Percentiles rank a stretch among this genome's conserved stretches.
phyloP scores from a whole-genome alignment of 805 yeast species.

The Saccharomycopsis sp. region DNA sequence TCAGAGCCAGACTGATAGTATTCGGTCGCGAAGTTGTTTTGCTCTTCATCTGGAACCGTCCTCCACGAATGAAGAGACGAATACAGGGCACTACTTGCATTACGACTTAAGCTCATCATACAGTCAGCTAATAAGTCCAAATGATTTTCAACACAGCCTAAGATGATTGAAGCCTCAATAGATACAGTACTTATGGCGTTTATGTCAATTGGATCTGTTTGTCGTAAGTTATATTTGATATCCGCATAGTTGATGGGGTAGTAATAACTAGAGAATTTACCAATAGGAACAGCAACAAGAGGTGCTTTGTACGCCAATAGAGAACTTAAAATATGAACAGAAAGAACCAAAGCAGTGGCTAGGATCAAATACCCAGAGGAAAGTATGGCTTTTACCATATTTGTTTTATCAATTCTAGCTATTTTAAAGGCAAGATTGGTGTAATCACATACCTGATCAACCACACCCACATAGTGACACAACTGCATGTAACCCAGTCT shows the following conservation, averaged over 20 bases:
- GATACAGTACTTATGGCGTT: neutral
- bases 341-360: neutral
- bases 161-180: neutral
- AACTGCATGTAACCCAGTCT: neutral
- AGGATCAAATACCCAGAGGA: neutral
- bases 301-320: neutral
- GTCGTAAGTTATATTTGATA: neutral
- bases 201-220: neutral
- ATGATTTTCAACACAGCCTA: neutral
- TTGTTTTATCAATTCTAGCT: neutral
- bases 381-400: neutral
- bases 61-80: neutral
- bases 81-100: neutral
- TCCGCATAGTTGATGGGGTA: neutral
- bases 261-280: neutral
- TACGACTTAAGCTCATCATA: neutral
- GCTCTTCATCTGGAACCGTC: neutral
- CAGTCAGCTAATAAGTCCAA: neutral
- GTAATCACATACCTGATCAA: neutral
- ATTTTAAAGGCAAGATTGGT: neutral
- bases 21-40: neutral
- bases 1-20: neutral
- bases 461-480: neutral
- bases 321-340: neutral
- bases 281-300: neutral